Base-by-base conservation (phyloP, 1,284 basidiomycete genomes). In the Microbotryum saponariae region DNA sequence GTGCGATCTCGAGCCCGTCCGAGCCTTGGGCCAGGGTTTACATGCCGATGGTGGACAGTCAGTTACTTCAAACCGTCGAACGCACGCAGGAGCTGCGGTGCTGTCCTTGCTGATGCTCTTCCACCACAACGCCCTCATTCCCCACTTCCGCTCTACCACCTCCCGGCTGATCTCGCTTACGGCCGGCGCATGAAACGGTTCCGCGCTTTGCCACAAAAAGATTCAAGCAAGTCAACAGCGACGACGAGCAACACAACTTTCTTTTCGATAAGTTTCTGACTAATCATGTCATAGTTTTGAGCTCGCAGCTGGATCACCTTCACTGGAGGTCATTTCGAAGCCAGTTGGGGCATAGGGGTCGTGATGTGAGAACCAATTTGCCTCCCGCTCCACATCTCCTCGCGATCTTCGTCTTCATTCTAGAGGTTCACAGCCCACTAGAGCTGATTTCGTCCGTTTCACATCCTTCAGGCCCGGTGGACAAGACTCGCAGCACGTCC, bases 1-100 rank as follows among this genome's bases (percentile, higher is more conserved):
- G 9, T 68, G 67, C 45, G 65, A 68, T 49, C 47, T 68, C n/a
- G 67, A 68, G 47, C 55, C 67, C 0, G 64, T 68, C 1, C 50
- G 62, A 18, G 29, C 48, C 21, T 45, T 68, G 0, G 67, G 67
- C 1, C 60, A 64, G 44, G 67, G 67, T 2, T 23, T 64, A 1
- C 50, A 56, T 7, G 67, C 54, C 1, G 62, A 66, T 20, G 67
- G 64, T 1, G 59, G 64, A 21, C 67, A 68, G 66, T 63, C 10
- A 48, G 66, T 63, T 23, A 2, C 3, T 23, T 18, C 51, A 29
- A 33, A 29, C 25, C 29, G 23, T 29, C 4, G 33, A 16, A 14
- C 21, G n/a, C 12, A 27, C 20, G 51, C 18, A 52, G 12, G 12
- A 27, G 27, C 21, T 8, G 46, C 46, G 18, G 48, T 3, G n/a